These are phyloP conservation scores for Colletotrichum graminicola DNA, from an alignment of 2,329 filamentous ascomycete species.

Conservation along the genomic window DNA sequence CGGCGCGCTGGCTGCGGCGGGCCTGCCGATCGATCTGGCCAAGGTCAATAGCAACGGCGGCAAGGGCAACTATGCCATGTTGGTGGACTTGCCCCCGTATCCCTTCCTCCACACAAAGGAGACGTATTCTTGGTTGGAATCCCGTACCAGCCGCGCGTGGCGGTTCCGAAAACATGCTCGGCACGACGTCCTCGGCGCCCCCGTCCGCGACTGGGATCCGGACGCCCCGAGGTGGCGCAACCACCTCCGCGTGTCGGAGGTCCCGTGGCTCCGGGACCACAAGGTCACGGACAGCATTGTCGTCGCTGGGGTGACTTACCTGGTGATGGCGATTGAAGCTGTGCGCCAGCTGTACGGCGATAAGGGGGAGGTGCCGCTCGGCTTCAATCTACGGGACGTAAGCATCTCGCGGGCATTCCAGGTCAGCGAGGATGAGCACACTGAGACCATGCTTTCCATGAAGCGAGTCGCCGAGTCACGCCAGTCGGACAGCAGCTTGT, in stretches of 20 bases:
- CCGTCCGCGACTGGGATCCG: constrained; percentile 16
- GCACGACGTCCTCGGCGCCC: constrained; percentile 40
- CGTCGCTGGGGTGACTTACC: constrained; percentile 52
- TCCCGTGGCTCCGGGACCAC: constrained; percentile 62
- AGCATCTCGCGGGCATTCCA: constrained; percentile 39
- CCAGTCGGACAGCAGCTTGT: constrained; percentile 46
- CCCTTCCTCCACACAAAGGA: constrained; percentile 38
- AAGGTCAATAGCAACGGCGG: constrained; percentile 53
- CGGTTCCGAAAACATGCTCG: constrained; percentile 32
- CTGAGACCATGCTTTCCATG: constrained; percentile 42
- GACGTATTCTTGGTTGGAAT: constrained; percentile 35
- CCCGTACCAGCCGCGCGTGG: constrained; percentile 32
- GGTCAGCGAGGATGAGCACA: constrained; percentile 32
- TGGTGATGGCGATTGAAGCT: constrained; percentile 47
- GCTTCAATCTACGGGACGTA: constrained; percentile 44
- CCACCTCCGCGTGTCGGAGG: constrained; percentile 46
- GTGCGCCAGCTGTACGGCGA: constrained; percentile 38
- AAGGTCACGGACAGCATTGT: constrained; percentile 58
- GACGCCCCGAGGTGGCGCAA: constrained; percentile 39
- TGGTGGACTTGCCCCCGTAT: constrained; percentile 41
- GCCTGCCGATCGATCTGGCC: constrained; percentile 54
- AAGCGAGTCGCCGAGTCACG: constrained; percentile 26
- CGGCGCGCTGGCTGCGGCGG: constrained; percentile 43
- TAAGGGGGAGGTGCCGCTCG: constrained; percentile 29
- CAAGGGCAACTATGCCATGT: neutral